These are phyloP conservation scores for Tolypocladium album DNA, from an alignment of 2,329 filamentous ascomycete genomes.

Conservation along the genomic window DNA sequence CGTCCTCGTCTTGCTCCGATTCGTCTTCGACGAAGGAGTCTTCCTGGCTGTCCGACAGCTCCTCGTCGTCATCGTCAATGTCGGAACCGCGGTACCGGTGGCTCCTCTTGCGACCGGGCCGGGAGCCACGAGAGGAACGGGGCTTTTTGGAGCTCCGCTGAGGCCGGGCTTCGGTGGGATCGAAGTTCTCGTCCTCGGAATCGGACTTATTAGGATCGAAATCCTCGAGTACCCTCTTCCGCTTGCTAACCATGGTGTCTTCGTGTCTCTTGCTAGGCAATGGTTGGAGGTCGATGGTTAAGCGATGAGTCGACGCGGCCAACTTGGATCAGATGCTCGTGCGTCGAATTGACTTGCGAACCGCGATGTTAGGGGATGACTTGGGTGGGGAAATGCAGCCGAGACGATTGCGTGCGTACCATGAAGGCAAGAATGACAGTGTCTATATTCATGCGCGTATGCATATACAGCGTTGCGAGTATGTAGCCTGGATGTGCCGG, in stretches of 20 bases:
- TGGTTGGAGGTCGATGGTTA: neutral
- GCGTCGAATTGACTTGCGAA: neutral
- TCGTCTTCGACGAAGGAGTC: conserved; percentile 36
- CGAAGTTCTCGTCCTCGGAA: conserved; percentile 55
- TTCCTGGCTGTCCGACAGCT: conserved; percentile 41
- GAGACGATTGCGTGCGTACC: neutral
- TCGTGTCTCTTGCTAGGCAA: neutral
- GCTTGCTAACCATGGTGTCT: conserved; percentile 31
- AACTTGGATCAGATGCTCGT: neutral
- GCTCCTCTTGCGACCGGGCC: conserved; percentile 23
- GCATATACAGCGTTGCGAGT: neutral
- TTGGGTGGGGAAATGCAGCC: neutral
- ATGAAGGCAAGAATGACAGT: neutral
- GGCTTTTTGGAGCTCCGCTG: conserved; percentile 30
- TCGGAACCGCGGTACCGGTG: conserved; percentile 47
- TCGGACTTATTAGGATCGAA: conserved; percentile 60
- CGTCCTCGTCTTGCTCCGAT: conserved; percentile 26
- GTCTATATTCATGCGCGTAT: neutral
- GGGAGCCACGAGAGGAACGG: conserved; percentile 24
- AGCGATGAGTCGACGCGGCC: neutral
- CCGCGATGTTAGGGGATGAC: neutral
- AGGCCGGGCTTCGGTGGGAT: conserved; percentile 37
- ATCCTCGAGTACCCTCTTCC: conserved; percentile 46
- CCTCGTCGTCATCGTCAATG: conserved; percentile 50
- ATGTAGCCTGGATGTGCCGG: neutral